Conservation (phyloP, 345 rosid genomes). For the Erucastrum elatum region DNA sequence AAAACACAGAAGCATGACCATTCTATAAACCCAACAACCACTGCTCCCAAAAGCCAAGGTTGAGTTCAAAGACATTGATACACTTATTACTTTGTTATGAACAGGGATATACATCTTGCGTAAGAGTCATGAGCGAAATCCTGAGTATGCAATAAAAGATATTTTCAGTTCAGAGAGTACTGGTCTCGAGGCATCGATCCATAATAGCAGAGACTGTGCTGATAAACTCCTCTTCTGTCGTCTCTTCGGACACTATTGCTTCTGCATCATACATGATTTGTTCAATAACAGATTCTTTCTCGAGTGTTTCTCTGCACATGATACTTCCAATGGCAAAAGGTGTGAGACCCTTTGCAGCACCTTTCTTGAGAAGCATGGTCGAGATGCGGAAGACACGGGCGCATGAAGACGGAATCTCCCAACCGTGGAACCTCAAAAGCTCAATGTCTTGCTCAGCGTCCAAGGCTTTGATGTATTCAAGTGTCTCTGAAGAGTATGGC, state of each 20-base stretch:
- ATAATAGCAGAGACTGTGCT: slow-evolving; percentile 53
- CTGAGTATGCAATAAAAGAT: not conserved
- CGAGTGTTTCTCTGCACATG: slow-evolving; percentile 72
- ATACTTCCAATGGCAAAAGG: slow-evolving; percentile 70
- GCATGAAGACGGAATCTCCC: slow-evolving; percentile 59
- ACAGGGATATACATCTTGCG: slow-evolving; percentile 11
- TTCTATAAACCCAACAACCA: slow-evolving; percentile 19
- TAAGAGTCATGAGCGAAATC: not conserved
- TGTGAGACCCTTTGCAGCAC: slow-evolving; percentile 62
- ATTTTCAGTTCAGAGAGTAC: slow-evolving; percentile 30
- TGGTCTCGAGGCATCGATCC: slow-evolving; percentile 50
- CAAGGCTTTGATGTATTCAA: slow-evolving; percentile 60
- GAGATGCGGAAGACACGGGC: slow-evolving; percentile 61
- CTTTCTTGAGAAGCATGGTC: slow-evolving; percentile 87
- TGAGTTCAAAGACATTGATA: slow-evolving; percentile 18
- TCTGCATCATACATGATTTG: slow-evolving; percentile 62
- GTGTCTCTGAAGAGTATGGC: slow-evolving; percentile 54
- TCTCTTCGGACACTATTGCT: slow-evolving; percentile 49
- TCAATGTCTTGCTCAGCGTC: slow-evolving; percentile 67
- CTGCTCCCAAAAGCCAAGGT: slow-evolving; percentile 9
- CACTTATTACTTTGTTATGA: slow-evolving; percentile 21
- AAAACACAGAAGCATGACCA: not conserved
- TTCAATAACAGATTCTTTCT: slow-evolving; percentile 64
- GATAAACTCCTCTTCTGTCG: slow-evolving; percentile 59
- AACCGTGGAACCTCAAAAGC: slow-evolving; percentile 65